Evolutionary conservation across 768 basidiomycete species (phyloP), one percentile per base, ranked within the genome.

Genomic region (Hericium rajendrae): DNA sequence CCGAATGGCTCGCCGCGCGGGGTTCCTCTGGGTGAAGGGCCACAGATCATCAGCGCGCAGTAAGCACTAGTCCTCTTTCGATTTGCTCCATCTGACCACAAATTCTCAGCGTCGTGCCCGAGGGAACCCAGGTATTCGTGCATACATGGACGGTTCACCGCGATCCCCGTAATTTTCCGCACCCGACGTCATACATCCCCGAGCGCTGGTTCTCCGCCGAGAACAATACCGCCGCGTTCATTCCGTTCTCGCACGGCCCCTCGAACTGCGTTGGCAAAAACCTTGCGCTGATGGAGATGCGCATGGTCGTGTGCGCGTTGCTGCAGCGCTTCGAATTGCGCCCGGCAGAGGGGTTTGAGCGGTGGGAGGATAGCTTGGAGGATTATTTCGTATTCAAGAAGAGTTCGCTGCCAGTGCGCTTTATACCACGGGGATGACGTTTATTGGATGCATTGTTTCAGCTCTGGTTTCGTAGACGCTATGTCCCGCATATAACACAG

Each of bases 241-340:
- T 57, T 38, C 58, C 64, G 18, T 60, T 60, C 48, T 64, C 62
- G 18, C 49, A 41, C 22, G 64, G 64, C 26, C 62, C 64, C 13
- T 48, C 60, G 49, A 58, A 51, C n/a, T 65, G 64, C 53, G 60
- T 57, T 9, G 64, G 64, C 16, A 59, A 58, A 46, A 58, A 56
- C 46, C 64, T 65, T 18, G 64, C 60, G 12, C 40, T 59, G 20
- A 50, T 54, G 24, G 62, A 63, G 51, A 48, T 56, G 15, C 54
- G 49, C 40, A 50, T 54, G 5, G 51, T 55, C 9, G 48, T 55
- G n/a, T 58, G 32, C 49, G 4, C 22, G 48, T 15, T 62, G 48
- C 28, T 64, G n/a, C 56, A 51, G 8, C 54, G 48, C 13, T 64
- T 64, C 51, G 54, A 64, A 6, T 32, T 65, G 22, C 13, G 37